These are phyloP conservation scores for Harringtonia aguacate DNA, from an alignment of 2,329 filamentous ascomycete species.

Conservation along the genomic window DNA sequence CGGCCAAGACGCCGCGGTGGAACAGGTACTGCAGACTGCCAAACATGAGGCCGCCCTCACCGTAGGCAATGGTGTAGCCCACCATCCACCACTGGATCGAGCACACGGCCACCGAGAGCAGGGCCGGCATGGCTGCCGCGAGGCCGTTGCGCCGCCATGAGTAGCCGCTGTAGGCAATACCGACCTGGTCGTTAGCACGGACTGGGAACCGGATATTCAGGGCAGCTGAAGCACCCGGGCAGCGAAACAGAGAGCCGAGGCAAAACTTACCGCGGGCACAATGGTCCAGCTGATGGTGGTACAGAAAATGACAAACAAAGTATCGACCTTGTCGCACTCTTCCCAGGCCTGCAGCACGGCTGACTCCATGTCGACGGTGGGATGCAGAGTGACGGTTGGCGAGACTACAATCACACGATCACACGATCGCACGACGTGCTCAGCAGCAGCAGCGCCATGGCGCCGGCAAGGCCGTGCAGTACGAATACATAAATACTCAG, in stretches of 20 bases:
- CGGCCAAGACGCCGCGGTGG: slow-evolving; percentile 75
- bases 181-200: neutral
- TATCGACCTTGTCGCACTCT: slow-evolving; percentile 4
- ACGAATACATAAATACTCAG: no score
- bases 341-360: slow-evolving; percentile 2
- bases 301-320: slow-evolving; percentile 6
- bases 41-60: slow-evolving; percentile 72
- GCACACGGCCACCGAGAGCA: slow-evolving; percentile 83
- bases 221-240: no score
- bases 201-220: neutral
- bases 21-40: slow-evolving; percentile 82
- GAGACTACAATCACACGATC: no score
- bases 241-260: neutral
- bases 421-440: no score
- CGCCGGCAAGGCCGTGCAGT: no score
- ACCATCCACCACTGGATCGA: slow-evolving; percentile 99
- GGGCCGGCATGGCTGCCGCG: slow-evolving; percentile 33
- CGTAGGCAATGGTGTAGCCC: slow-evolving; percentile 89
- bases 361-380: no score
- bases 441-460: no score
- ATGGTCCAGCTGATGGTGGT: slow-evolving; percentile 8
- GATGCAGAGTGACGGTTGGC: no score
- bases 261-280: slow-evolving; percentile 1
- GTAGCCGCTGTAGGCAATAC: slow-evolving; percentile 8
- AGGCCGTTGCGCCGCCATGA: slow-evolving; percentile 7